Conservation (phyloP, 305 asterid genomes). For the Fraxinus platypoda region DNA sequence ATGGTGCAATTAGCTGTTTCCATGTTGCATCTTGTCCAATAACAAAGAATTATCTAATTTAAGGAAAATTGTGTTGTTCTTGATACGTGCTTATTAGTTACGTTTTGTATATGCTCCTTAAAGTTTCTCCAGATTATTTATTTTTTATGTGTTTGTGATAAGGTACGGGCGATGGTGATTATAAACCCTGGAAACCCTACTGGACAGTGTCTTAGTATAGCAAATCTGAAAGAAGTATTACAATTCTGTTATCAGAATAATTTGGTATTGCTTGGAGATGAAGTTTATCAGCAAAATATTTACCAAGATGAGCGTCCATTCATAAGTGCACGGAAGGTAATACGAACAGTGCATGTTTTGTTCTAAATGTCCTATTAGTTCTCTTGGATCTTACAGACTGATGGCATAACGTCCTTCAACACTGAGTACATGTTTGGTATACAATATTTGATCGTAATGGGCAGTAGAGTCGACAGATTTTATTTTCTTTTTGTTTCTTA, state of each 20-base stretch:
- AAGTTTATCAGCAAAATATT: conserved; percentile 97
- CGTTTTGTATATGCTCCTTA: neutral
- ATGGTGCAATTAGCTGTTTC: neutral
- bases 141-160: conserved; percentile 19
- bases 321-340: conserved; percentile 88
- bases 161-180: conserved; percentile 99
- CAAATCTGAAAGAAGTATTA: conserved; percentile 66
- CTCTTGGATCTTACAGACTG: conserved; percentile 14
- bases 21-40: neutral
- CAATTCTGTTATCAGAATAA: conserved; percentile 82
- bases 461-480: neutral
- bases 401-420: neutral
- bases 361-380: conserved; percentile 4
- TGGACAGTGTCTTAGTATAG: conserved; percentile 93
- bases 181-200: conserved; percentile 99
- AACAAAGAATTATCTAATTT: neutral
- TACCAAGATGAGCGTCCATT: conserved; percentile 99
- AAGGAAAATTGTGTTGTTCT: conserved; percentile 6
- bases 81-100: neutral
- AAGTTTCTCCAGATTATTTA: neutral
- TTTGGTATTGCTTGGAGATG: conserved; percentile 85
- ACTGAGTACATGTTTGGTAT: neutral
- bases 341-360: neutral
- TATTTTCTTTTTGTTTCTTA: neutral
- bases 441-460: neutral